Base-by-base conservation (phyloP, 768 basidiomycete genomes). In the Tulasnella sp. region DNA sequence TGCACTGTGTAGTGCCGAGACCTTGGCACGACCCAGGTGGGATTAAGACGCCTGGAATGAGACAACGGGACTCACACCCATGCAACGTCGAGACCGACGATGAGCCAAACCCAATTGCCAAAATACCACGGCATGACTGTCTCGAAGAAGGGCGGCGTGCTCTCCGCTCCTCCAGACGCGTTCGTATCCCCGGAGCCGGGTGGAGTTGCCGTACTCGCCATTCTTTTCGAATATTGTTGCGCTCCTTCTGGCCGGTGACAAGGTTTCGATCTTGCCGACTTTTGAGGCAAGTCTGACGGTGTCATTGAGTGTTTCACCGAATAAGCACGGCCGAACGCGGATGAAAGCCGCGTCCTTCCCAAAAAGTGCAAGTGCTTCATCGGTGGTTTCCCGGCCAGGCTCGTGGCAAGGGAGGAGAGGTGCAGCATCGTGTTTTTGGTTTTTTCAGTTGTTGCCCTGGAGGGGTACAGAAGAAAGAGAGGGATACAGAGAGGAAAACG, bases 101-200 rank as follows among this genome's bases (percentile, higher is more conserved):
- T 58, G 16, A 77, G 36, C 76, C 76, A 77, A 12, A 77, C 36
- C 76, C 76, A 77, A 24, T 58, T 46, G 14, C 56, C 39, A 40
- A 77, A 77, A 62, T 77, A 77, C 76, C 76, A 77, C 58, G 76
- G 76, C 56, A 62, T 71, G n/a, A 16, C 56, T 21, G 76, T 62
- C 19, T 71, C 62, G 58, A 77, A 77, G 12, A 77, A 52, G 19
- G 52, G 76, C 58, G 39, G 48, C 5, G 36, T 44, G 42, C 42
- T 21, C n/a, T 75, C 44, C 6, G 46, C 27, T n/a, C n/a, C n/a
- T 62, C 58, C 58, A 16, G 58, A 27, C 58, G 58, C 58, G 10
- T 68, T 36, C 9, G 21, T 6, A 31, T 62, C 18, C 16, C 3
- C 24, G 2, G 58, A n/a, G 21, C 58, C 12, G 58, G 58, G 27